Evolutionary conservation across 176 grass and related monocot species (phyloP), one percentile per base, ranked within the genome.

Genomic region (Poa pratensis): DNA sequence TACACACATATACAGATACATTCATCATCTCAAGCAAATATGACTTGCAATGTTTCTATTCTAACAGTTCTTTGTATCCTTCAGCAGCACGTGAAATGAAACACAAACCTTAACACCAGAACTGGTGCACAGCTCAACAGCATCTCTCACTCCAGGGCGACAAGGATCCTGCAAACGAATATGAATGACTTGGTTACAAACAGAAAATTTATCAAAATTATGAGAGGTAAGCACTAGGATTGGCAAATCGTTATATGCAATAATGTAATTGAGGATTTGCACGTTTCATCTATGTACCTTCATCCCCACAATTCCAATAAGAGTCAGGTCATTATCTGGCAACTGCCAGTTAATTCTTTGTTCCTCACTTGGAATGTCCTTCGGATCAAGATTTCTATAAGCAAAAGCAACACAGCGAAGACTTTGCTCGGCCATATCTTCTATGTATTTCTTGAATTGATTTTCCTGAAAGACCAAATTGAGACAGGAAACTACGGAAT

Each of bases 401-500:
- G 93, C 96, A 88, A 99, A 92, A 81, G 91, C 88, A 70, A 98
- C 88, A 90, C 96, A 98, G 60, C 96, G 87, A 72, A 98, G 91
- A 88, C 93, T 95, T 81, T 55, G 68, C 49, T 53, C 69, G 5
- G 93, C 96, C 96, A 95, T 98, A 76, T 86, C 84, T 78, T 92
- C 93, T 49, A 98, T 94, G 70, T 80, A 84, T 55, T 92, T 89
- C 57, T 84, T 81, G 86, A 93, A 90, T 68, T 87, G 68, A 91
- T 90, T 69, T 76, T 72, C 70, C 96, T 98, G 87, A 67, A 90
- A 93, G 28, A 77, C 34, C 51, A 23, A 77, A 79, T 1, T 78
- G 32, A 77, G 13, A 43, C 14, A 58, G 26, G 69, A 39, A 64
- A 78, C 10, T 49, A 4, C 42, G 16, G 14, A 91, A 87, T 22